A percentile compares a stretch with the other conserved stretches of the same genome.
These are phyloP conservation scores for Aleurites moluccanus DNA, from an alignment of 441 rosid genomes.

Conservation along the genomic window DNA sequence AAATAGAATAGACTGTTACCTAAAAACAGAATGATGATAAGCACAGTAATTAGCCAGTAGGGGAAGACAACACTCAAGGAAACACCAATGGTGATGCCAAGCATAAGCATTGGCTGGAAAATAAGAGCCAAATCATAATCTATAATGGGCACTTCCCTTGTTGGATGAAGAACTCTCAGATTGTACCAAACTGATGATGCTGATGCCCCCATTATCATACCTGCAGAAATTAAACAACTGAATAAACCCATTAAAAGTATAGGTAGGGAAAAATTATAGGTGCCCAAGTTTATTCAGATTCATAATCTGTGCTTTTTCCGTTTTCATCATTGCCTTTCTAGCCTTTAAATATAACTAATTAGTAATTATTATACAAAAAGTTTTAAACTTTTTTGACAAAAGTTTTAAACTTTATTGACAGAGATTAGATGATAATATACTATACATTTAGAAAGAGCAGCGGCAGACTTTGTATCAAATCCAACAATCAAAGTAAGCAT, in stretches of 20 bases:
- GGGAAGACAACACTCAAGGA: constrained; percentile 91
- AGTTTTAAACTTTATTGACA: neutral
- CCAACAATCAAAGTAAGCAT: constrained; percentile 94
- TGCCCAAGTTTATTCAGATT: neutral
- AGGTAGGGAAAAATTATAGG: neutral
- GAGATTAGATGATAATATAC: neutral
- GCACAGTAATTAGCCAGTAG: constrained; percentile 87
- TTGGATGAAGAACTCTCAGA: constrained; percentile 79
- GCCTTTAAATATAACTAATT: neutral
- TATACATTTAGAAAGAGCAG: constrained; percentile 90
- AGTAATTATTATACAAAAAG: too few species aligned
- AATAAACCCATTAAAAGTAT: neutral
- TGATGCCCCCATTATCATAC: constrained; percentile 98
- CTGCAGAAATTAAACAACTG: constrained; percentile 28
- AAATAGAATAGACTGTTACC: constrained; percentile 30
- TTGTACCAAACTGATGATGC: constrained; percentile 95
- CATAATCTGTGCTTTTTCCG: neutral
- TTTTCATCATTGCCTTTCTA: neutral
- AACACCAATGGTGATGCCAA: constrained; percentile 91
- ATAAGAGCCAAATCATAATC: constrained; percentile 90
- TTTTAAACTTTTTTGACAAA: neutral
- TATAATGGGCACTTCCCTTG: constrained; percentile 79
- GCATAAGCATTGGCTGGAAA: constrained; percentile 88
- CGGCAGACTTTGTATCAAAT: constrained; percentile 93
- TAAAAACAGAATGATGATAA: constrained; percentile 81